phyloP scores from a whole-genome alignment of 2,329 filamentous ascomycete species.

The Xylariaceae sp. region DNA sequence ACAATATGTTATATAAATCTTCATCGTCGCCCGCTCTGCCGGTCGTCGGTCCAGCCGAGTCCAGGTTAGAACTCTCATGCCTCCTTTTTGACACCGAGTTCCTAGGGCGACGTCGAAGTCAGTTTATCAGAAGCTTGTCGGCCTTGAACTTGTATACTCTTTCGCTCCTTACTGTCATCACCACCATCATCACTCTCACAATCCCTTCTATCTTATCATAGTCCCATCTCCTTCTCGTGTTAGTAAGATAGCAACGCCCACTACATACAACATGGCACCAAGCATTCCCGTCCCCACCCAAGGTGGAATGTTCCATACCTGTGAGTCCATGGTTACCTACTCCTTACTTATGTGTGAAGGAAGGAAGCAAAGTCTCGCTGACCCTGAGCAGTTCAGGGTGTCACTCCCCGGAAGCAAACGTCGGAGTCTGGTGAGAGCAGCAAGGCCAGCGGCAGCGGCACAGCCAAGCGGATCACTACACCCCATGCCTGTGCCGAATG shows the following conservation, averaged over 20 bases:
- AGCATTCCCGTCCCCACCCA: conserved; percentile 43
- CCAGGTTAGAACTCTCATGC: conserved; percentile 23
- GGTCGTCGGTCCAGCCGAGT: conserved; percentile 25
- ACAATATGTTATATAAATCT: conserved; percentile 37
- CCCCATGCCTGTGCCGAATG: conserved; percentile 45
- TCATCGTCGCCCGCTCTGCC: conserved; percentile 32
- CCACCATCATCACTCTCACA: no score
- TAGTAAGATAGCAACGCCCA: no score
- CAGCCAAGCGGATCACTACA: conserved; percentile 32
- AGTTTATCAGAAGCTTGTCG: conserved; percentile 2
- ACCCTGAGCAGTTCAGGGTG: conserved; percentile 39
- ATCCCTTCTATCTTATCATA: no score
- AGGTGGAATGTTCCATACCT: conserved; percentile 49
- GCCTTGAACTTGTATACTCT: conserved; percentile 6
- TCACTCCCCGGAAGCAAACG: conserved; percentile 45
- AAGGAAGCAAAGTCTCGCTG: conserved; percentile 3
- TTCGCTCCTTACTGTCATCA: no score
- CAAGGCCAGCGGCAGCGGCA: conserved; percentile 27
- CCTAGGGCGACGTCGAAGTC: conserved; percentile 3
- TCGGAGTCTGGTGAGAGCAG: conserved; percentile 35
- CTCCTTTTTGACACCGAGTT: conserved; percentile 7
- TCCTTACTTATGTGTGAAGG: background rate
- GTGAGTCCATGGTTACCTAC: conserved; percentile 18
- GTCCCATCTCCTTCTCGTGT: no score
- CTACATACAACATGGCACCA: conserved; percentile 35